Conservation (phyloP, 768 basidiomycete genomes). For the Russula abietina region DNA sequence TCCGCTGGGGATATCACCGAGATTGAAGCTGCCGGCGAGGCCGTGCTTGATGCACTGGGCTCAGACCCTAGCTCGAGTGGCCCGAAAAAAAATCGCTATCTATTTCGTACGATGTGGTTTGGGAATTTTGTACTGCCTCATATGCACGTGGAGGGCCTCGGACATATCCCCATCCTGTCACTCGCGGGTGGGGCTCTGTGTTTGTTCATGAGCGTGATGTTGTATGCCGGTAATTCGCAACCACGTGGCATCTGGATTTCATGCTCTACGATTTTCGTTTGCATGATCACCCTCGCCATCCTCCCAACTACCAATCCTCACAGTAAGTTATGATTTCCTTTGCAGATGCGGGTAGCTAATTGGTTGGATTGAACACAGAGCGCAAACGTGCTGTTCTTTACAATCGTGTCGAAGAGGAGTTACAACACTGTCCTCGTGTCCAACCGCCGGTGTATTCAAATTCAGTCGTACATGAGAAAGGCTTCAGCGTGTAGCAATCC, state of each 20-base stretch:
- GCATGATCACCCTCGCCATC: neutral
- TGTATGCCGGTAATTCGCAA: constrained; percentile 11
- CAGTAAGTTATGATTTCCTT: neutral
- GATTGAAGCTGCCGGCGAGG: constrained; percentile 1
- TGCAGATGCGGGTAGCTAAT: neutral
- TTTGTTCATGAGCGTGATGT: constrained; percentile 12
- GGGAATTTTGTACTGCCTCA: neutral
- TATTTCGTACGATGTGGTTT: neutral
- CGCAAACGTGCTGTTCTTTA: constrained; percentile 7
- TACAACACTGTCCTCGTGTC: constrained; percentile 9
- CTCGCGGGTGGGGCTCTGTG: constrained; percentile 12
- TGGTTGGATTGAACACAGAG: neutral
- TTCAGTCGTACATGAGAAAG: neutral
- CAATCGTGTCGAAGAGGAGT: constrained; percentile 4
- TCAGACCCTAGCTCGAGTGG: too few species aligned
- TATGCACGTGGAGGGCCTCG: constrained; percentile 7
- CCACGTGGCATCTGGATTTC: constrained; percentile 12
- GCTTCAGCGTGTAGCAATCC: neutral
- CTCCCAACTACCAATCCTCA: neutral
- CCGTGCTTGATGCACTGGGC: constrained; percentile 3
- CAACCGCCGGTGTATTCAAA: neutral
- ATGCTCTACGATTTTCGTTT: neutral
- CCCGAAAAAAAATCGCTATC: too few species aligned
- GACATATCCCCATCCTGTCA: constrained; percentile 4
- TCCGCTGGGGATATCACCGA: neutral